Evolutionary conservation across 768 basidiomycete genomes (phyloP), one percentile per base, ranked within the genome.

Genomic region (Daedaleopsis nitida): DNA sequence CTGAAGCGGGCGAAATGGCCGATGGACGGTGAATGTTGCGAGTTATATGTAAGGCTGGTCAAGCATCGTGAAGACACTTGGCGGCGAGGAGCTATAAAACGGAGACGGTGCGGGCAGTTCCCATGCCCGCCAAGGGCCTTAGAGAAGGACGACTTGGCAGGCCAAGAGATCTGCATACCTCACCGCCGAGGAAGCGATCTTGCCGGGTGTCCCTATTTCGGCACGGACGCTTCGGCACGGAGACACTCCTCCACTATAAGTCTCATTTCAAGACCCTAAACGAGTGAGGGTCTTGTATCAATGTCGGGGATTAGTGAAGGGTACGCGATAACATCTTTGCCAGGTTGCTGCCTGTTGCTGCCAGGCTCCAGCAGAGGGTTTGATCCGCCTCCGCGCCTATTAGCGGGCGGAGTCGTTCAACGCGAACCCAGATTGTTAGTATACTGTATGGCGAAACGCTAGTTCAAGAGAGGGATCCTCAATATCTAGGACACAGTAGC

Each of bases 51-150:
- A 53, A 53, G n/a, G 51, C 17, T 16, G 34, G 52, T 38, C 53
- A 48, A 57, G 27, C 62, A 59, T 64, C 21, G 23, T 27, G 58
- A 52, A 59, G 62, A 55, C 32, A 54, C 62, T 64, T 64, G 62
- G 62, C 62, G 50, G 57, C 52, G 62, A 45, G 43, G 57, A 63
- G 49, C 47, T 63, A 55, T 43, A 58, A 50, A 57, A 49, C 58
- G 53, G 57, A 63, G 39, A n/a, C n/a, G 52, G 49, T 24, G 44
- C 27, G 48, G 38, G 50, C 54, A 56, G 52, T 54, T 57, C 57
- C 62, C 62, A 59, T 59, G 58, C 24, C 37, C 55, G 62, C 62
- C 62, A 64, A 64, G 62, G 54, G 49, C 54, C 62, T 64, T 57
- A 49, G 54, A 58, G 50, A 44, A 50, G 42, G 37, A 55, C 27